Conservation (phyloP, 1,139 yeast species). For the Blastobotrys malaysiensis region DNA sequence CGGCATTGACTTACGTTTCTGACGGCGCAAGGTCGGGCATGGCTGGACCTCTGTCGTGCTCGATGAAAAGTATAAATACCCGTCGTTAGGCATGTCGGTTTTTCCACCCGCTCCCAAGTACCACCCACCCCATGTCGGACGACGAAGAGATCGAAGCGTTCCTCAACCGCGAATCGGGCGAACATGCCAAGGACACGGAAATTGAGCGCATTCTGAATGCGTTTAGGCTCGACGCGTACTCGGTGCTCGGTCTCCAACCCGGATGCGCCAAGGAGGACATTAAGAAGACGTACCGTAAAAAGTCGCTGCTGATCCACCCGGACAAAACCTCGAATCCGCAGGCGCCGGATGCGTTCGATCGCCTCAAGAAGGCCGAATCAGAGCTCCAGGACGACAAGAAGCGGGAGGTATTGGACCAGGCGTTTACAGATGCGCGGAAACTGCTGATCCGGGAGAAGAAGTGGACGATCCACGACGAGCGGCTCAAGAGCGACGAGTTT, state of each 20-base stretch:
- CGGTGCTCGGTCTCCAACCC: conserved; percentile 52
- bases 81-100: background rate
- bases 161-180: conserved; percentile 31
- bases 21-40: conserved; percentile 12
- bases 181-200: conserved; percentile 42
- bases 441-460: conserved; percentile 42
- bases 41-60: background rate
- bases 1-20: conserved; percentile 16
- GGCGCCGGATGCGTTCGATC: conserved; percentile 62
- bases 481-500: conserved; percentile 39
- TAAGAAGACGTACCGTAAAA: conserved; percentile 48
- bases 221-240: conserved; percentile 49
- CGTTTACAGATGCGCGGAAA: conserved; percentile 41
- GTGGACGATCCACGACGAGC: conserved; percentile 38
- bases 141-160: conserved; percentile 27
- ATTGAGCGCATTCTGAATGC: conserved; percentile 48
- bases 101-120: background rate
- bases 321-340: conserved; percentile 52
- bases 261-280: conserved; percentile 38
- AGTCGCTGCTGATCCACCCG: conserved; percentile 63
- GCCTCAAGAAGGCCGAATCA: conserved; percentile 38
- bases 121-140: background rate
- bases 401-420: conserved; percentile 36
- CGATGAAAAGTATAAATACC: background rate
- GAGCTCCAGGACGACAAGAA: conserved; percentile 33